Evolutionary conservation across 768 basidiomycete species (phyloP).

Genomic region (Clitopilus passeckerianus): DNA sequence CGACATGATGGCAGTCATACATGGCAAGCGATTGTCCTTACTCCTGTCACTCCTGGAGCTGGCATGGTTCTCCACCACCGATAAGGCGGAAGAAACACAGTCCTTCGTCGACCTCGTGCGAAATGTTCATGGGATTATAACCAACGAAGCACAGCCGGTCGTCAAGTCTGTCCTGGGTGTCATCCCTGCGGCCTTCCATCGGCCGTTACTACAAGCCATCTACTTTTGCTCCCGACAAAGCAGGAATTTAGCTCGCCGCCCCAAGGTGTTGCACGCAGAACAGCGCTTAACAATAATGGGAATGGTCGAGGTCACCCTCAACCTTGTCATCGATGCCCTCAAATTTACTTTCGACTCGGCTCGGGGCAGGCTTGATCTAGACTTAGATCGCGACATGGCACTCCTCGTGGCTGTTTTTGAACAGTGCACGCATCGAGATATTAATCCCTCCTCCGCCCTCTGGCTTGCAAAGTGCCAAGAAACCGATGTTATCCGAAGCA

Average conservation of each 20-base stretch:
- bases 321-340: slow-evolving; percentile 64
- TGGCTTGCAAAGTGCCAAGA: slow-evolving; percentile 85
- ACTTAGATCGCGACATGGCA: slow-evolving; percentile 78
- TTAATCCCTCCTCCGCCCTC: slow-evolving; percentile 60
- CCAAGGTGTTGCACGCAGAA: slow-evolving; percentile 51
- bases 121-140: slow-evolving; percentile 59
- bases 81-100: slow-evolving; percentile 47
- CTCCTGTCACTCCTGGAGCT: slow-evolving; percentile 77
- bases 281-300: slow-evolving; percentile 56
- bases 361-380: slow-evolving; percentile 46
- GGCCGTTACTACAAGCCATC: slow-evolving; percentile 70
- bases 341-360: slow-evolving; percentile 65
- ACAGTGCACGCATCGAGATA: slow-evolving; percentile 66
- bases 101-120: slow-evolving; percentile 58
- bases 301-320: slow-evolving; percentile 58
- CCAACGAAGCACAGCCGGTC: slow-evolving; percentile 73
- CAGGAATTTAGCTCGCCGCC: slow-evolving; percentile 40
- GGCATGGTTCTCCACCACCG: slow-evolving; percentile 64
- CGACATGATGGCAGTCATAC: slow-evolving; percentile 81
- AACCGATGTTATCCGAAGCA: slow-evolving; percentile 69
- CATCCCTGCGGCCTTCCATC: slow-evolving; percentile 69
- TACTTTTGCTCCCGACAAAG: slow-evolving; percentile 73
- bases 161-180: slow-evolving; percentile 66
- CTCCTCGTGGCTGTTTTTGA: slow-evolving; percentile 80
- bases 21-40: slow-evolving; percentile 68